A percentile compares a stretch with the other conserved stretches of the same genome.
These are phyloP conservation scores for Syncephalastrum monosporum DNA, from an alignment of 371 early-diverging fungal genomes.

Conservation along the genomic window DNA sequence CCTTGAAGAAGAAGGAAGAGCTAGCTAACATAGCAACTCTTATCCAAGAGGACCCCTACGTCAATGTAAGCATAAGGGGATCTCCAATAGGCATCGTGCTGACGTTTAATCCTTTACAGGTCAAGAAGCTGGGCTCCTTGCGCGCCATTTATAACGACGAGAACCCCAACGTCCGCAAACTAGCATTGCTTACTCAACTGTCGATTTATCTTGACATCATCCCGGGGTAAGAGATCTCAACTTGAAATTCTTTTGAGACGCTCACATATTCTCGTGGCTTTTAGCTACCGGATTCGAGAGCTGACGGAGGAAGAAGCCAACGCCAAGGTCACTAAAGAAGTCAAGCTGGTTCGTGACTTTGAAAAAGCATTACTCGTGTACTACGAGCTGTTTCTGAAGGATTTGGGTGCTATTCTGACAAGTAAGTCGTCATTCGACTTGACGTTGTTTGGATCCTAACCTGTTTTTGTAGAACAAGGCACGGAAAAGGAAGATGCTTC, in stretches of 20 bases:
- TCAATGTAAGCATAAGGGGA: constrained; percentile 39
- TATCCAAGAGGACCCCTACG: constrained; percentile 82
- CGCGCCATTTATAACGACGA: constrained; percentile 58
- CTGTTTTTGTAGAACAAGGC: constrained; percentile 3
- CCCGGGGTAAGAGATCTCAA: constrained; percentile 61
- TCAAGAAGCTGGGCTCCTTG: constrained; percentile 61
- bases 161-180: constrained; percentile 58
- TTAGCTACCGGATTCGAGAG: constrained; percentile 84
- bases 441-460: not conserved
- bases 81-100: not conserved
- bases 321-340: constrained; percentile 82
- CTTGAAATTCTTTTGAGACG: not conserved
- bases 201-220: constrained; percentile 93
- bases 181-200: constrained; percentile 82
- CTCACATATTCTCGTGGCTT: not conserved
- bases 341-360: constrained; percentile 80
- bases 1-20: constrained; percentile 73
- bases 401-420: constrained; percentile 46
- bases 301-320: constrained; percentile 78
- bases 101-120: constrained; percentile 22
- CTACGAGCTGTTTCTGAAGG: constrained; percentile 84
- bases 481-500: constrained; percentile 40
- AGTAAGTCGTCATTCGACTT: constrained; percentile 21
- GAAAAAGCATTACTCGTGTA: constrained; percentile 79
- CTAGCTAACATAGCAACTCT: constrained; percentile 73